Conservation (phyloP, 345 rosid genomes). For the Gynandropsis gynandra region DNA sequence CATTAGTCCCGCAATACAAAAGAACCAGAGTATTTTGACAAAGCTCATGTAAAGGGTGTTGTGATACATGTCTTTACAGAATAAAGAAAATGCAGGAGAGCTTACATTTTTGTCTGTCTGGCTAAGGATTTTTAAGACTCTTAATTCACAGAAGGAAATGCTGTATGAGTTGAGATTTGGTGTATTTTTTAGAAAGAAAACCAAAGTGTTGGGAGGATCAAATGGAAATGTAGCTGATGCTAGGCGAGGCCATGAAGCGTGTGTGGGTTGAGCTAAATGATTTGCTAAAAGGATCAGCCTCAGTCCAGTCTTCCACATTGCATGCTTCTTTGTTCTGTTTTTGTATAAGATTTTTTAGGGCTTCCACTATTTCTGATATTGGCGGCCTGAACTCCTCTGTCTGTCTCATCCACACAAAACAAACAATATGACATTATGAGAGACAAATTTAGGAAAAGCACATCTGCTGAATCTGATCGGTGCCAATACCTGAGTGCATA, state of each 20-base stretch:
- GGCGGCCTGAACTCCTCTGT: conserved; percentile 67
- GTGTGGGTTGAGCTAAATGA: conserved; percentile 63
- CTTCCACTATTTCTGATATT: conserved; percentile 62
- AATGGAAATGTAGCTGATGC: conserved; percentile 36
- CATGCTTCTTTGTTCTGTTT: conserved; percentile 27
- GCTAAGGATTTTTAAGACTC: too few relatives aligned
- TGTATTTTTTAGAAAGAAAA: too few relatives aligned
- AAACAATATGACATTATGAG: background rate
- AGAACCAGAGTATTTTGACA: too few relatives aligned
- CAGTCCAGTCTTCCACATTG: conserved; percentile 33
- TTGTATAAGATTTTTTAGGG: conserved; percentile 45
- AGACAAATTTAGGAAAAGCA: background rate
- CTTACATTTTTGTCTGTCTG: too few relatives aligned
- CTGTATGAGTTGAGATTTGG: too few relatives aligned
- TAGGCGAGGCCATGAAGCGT: conserved; percentile 62
- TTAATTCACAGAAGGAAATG: too few relatives aligned
- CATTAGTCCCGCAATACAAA: too few relatives aligned
- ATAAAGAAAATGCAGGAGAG: too few relatives aligned
- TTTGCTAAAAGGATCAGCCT: conserved; percentile 46
- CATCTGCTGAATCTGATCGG: background rate
- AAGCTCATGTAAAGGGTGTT: too few relatives aligned
- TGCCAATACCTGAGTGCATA: conserved; percentile 63
- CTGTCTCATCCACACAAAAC: conserved; percentile 33
- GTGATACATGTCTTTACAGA: too few relatives aligned
- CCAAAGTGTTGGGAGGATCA: too few relatives aligned